Evolutionary conservation across 768 basidiomycete genomes (phyloP).

Genomic region (Exsudoporus frostii): DNA sequence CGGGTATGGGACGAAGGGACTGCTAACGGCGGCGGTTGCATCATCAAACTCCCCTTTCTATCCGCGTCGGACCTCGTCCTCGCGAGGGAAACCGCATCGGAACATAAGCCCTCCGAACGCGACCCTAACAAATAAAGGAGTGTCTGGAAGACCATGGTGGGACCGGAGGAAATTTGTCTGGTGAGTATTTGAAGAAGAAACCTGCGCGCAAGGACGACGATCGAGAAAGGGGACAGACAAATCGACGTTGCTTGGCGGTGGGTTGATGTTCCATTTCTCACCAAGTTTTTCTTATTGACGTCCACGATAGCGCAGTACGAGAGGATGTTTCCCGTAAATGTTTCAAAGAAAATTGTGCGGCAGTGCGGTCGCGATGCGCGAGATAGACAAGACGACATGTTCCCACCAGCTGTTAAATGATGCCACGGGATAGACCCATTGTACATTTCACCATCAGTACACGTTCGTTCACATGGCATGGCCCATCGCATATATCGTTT

Average conservation of each 20-base stretch:
- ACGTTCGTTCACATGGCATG: neutral
- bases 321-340: constrained; percentile 67
- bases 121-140: constrained; percentile 61
- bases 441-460: constrained; percentile 17
- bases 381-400: constrained; percentile 86
- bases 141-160: constrained; percentile 71
- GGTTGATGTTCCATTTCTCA: constrained; percentile 23
- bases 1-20: no score
- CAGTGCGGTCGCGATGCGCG: constrained; percentile 49
- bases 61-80: constrained; percentile 65
- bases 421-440: no score
- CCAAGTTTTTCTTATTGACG: constrained; percentile 2
- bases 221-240: constrained; percentile 74
- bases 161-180: constrained; percentile 72
- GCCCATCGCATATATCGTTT: neutral
- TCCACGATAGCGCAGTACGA: constrained; percentile 54
- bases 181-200: constrained; percentile 89
- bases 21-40: no score
- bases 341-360: constrained; percentile 49
- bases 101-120: constrained; percentile 51
- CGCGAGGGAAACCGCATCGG: constrained; percentile 59
- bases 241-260: constrained; percentile 73
- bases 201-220: constrained; percentile 68
- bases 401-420: no score
- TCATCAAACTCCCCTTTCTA: no score